Evolutionary conservation across 169 alveolate species (phyloP).

Genomic region (Plasmodium gonderi): DNA sequence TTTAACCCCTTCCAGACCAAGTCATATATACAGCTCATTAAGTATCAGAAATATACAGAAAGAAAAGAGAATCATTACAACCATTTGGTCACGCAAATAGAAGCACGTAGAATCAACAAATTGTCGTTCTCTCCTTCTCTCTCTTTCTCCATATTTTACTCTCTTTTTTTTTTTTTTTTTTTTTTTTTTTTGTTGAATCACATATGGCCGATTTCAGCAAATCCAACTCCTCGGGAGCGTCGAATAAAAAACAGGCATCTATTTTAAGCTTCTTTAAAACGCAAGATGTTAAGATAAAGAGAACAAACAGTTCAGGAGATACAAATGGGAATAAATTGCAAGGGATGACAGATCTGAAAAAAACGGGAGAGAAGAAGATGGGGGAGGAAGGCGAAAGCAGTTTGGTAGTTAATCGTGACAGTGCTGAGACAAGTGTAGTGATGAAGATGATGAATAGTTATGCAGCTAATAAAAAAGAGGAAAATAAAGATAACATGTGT

Average conservation of each 20-base stretch:
- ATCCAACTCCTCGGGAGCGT: neutral
- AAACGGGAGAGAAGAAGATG: no score
- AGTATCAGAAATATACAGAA: no score
- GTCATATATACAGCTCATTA: no score
- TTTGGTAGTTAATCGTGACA: neutral
- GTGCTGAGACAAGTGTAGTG: neutral
- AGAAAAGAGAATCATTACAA: no score
- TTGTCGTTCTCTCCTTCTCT: no score
- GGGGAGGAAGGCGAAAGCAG: neutral
- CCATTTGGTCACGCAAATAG: no score
- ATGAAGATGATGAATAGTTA: neutral
- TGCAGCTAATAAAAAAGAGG: neutral
- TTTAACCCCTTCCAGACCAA: no score
- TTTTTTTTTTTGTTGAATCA: no score
- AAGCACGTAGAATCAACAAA: no score
- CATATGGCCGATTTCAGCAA: constrained; percentile 17
- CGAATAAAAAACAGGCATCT: constrained; percentile 50
- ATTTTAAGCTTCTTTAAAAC: constrained; percentile 62
- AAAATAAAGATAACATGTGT: no score
- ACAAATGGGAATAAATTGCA: neutral
- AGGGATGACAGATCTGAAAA: no score
- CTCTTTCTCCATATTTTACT: neutral
- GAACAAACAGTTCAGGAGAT: neutral
- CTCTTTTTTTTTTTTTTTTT: neutral
- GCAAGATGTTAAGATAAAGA: constrained; percentile 12